These are phyloP conservation scores for Eucalyptus cladocalyx DNA, from an alignment of 345 rosid species.

Conservation along the genomic window DNA sequence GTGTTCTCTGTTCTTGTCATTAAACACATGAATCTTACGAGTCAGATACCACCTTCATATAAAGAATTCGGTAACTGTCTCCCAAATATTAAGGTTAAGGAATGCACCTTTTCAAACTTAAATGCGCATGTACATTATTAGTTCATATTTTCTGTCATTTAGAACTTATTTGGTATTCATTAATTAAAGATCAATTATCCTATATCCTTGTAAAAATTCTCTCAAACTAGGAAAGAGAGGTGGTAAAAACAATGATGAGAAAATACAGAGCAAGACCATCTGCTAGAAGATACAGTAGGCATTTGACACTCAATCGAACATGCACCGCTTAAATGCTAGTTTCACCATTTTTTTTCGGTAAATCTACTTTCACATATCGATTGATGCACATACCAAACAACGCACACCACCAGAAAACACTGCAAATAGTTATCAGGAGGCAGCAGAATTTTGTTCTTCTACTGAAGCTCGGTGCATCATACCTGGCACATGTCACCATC, in stretches of 20 bases:
- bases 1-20: neutral
- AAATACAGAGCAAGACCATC: neutral
- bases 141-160: neutral
- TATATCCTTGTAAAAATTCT: neutral
- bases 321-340: neutral
- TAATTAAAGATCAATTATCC: neutral
- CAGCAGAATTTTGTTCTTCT: neutral
- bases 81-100: neutral
- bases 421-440: neutral
- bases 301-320: neutral
- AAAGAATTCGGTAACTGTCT: neutral
- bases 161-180: neutral
- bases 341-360: neutral
- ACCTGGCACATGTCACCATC: slow-evolving; percentile 94
- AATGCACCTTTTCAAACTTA: neutral
- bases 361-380: neutral
- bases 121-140: neutral
- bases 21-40: neutral
- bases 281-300: neutral
- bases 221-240: neutral
- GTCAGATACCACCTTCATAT: neutral
- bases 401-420: neutral
- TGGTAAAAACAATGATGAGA: neutral
- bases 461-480: neutral
- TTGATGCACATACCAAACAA: neutral